phyloP scores from a whole-genome alignment of 2,329 filamentous ascomycete genomes.

The Trichophyton simii region DNA sequence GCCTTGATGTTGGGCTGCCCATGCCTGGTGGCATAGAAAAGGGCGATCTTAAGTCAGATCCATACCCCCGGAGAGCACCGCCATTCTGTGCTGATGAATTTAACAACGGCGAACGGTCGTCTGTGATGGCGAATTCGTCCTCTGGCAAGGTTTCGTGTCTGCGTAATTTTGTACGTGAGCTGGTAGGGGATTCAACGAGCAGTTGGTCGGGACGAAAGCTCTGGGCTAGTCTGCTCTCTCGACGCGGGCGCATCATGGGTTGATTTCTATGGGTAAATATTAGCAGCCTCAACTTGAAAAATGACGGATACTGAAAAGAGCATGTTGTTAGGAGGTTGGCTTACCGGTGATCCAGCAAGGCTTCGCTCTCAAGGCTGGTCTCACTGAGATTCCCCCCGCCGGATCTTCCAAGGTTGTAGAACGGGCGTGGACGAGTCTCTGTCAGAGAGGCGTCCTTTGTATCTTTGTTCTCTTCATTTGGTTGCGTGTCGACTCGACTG shows the following conservation, averaged over 20 bases:
- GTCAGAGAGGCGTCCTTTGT: slow-evolving; percentile 19
- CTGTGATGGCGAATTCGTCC: slow-evolving; percentile 1
- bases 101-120: neutral
- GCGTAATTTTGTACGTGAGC: neutral
- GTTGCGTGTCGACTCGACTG: slow-evolving; percentile 30
- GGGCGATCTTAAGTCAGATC: neutral
- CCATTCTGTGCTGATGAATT: neutral
- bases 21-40: neutral
- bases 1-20: slow-evolving; percentile 1
- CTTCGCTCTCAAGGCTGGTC: slow-evolving; percentile 81
- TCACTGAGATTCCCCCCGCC: slow-evolving; percentile 53
- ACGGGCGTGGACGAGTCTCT: slow-evolving; percentile 32
- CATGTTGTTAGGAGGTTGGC: neutral
- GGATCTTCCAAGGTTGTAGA: slow-evolving; percentile 41
- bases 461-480: slow-evolving; percentile 37
- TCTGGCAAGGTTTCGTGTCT: neutral
- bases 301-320: neutral
- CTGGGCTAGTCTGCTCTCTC: slow-evolving; percentile 37
- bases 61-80: slow-evolving; percentile 10
- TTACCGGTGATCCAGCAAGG: slow-evolving; percentile 73
- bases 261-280: slow-evolving; percentile 38
- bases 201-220: slow-evolving; percentile 25
- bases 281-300: neutral
- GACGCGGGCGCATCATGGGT: slow-evolving; percentile 50
- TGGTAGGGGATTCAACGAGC: slow-evolving; percentile 2